A percentile compares a stretch with the other conserved stretches of the same genome.
Evolutionary conservation across 176 grass and related monocot species (phyloP).

Genomic region (Eragrostis curvula): DNA sequence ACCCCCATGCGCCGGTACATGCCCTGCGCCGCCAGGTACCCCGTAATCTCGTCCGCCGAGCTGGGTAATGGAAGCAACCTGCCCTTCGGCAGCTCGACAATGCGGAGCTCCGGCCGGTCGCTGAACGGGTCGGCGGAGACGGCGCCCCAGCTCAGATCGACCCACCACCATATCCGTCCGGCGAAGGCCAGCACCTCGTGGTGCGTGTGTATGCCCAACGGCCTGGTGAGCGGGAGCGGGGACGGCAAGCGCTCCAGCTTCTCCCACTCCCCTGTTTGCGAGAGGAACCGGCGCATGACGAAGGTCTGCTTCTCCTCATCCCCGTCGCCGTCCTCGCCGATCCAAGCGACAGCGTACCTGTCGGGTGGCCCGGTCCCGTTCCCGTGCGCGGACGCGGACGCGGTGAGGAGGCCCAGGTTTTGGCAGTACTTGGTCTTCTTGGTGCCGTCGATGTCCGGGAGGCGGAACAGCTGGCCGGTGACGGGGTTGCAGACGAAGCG

Average conservation of each 20-base stretch:
- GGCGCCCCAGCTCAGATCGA: conserved; percentile 4
- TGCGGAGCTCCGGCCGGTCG: conserved; percentile 26
- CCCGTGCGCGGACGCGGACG: background rate
- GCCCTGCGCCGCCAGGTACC: background rate
- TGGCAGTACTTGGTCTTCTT: background rate
- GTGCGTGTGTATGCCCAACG: background rate
- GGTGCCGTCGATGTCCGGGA: conserved; percentile 35
- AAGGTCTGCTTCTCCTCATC: background rate
- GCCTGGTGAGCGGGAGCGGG: background rate
- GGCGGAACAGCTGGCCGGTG: conserved; percentile 29
- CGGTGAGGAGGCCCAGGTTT: conserved; percentile 7
- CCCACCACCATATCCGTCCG: conserved; percentile 27
- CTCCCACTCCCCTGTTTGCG: conserved; percentile 26
- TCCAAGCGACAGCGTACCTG: background rate
- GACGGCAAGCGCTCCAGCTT: background rate
- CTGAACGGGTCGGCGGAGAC: conserved; percentile 22
- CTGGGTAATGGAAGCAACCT: background rate
- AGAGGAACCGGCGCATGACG: conserved; percentile 30
- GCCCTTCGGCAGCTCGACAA: conserved; percentile 34
- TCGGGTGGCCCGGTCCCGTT: background rate
- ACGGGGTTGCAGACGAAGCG: conserved; percentile 29
- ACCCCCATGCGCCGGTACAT: conserved; percentile 17
- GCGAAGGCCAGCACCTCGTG: conserved; percentile 11
- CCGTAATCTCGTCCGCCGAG: too few relatives aligned
- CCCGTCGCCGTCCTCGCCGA: background rate